Base-by-base conservation (phyloP, 805 yeast species). In the Candida tammaniensis region DNA sequence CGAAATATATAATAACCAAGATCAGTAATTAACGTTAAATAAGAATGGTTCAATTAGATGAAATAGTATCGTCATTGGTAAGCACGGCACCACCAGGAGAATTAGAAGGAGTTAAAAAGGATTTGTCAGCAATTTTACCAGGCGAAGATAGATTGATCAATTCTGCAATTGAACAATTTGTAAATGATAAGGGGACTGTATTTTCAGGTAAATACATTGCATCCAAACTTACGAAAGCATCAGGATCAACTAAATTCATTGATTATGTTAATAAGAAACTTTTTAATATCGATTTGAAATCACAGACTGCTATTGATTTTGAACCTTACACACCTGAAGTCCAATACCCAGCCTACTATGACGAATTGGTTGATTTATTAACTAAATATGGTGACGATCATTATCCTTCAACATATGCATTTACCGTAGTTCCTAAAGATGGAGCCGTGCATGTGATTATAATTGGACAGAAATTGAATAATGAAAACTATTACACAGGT, bases 401-500 rank as follows among this genome's bases (percentile, higher is more conserved):
- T 49, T 91, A 72, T 52, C 86, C 91, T 2, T 75, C 81, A 4
- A 52, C 55, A 9, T 71, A 55, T 50, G 70, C 69, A n/a, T 67
- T 59, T 17, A 52, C 70, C 7, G 61, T 74, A 3, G 55, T 72
- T 23, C 76, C 76, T 1, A 18, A 28, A 17, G 22, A 23, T 7
- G 58, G 47, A 9, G 53, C 41, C 4, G 67, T 78, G 17, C 45
- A 67, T 5, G 48, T 88, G 5, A 68, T 84, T 5, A 69, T 88
- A 17, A 71, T 82, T 30, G 94, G 91, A 35, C 81, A 78, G 46
- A 80, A 78, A 57, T 67, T 78, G 46, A 86, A 82, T 55, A 78
- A 84, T 29, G 70, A 73, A 24, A 91, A 91, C 64, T 88, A 70
- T 63, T 86, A 89, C 76, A 87, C 87, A 49, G 98, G 98, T 6